phyloP scores from a whole-genome alignment of 441 rosid species.

The Pelargonium cotyledonis region DNA sequence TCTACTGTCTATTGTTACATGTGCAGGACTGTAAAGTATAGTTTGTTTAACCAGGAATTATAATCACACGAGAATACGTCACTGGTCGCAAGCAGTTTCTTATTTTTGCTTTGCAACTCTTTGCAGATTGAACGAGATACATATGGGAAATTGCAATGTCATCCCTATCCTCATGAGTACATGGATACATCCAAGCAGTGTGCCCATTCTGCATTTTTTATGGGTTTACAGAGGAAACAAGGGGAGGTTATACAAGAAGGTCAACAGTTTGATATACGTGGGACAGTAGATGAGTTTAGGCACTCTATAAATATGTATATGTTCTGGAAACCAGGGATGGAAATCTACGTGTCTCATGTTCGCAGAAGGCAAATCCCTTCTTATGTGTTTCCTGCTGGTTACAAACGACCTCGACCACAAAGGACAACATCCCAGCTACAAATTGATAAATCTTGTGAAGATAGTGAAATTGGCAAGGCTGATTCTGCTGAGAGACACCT shows the following conservation, averaged over 20 bases:
- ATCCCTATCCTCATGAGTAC: constrained; percentile 54
- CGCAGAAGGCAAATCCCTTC: constrained; percentile 53
- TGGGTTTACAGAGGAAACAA: constrained; percentile 64
- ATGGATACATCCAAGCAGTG: constrained; percentile 39
- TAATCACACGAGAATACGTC: background rate
- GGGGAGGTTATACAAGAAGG: constrained; percentile 52
- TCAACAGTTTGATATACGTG: constrained; percentile 66
- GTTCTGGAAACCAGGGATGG: constrained; percentile 76
- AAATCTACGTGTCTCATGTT: constrained; percentile 56
- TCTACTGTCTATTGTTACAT: background rate
- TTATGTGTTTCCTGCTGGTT: constrained; percentile 62
- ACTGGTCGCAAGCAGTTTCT: background rate
- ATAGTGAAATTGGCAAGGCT: constrained; percentile 27
- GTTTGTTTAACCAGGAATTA: background rate
- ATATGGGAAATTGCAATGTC: constrained; percentile 59
- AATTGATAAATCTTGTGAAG: constrained; percentile 40
- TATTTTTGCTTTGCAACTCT: background rate
- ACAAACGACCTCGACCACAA: constrained; percentile 48
- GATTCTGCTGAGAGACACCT: constrained; percentile 45
- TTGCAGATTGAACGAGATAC: constrained; percentile 65
- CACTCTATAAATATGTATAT: constrained; percentile 39
- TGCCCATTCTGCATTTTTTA: constrained; percentile 49
- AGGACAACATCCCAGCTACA: constrained; percentile 43
- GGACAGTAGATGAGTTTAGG: constrained; percentile 54
- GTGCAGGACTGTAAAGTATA: background rate